These are phyloP conservation scores for Leptographium procerum DNA, from an alignment of 2,329 filamentous ascomycete species.

Conservation along the genomic window DNA sequence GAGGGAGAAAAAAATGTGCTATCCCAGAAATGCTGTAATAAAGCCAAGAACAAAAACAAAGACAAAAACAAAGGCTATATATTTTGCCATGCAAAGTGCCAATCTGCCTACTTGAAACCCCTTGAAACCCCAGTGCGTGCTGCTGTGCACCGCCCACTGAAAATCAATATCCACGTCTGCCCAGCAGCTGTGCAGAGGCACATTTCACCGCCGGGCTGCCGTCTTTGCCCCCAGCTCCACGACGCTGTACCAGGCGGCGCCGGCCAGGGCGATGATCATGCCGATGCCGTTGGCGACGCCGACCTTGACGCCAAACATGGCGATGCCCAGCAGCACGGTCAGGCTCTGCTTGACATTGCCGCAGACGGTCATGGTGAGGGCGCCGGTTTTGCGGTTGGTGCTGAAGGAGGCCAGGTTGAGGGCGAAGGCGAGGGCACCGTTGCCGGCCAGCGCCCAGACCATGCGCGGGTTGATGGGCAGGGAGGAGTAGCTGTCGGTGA, in stretches of 20 bases:
- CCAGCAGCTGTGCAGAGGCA: neutral
- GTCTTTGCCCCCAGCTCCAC: conserved; percentile 30
- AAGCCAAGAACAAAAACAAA: neutral
- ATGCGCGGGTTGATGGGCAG: conserved; percentile 21
- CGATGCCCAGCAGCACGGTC: conserved; percentile 42
- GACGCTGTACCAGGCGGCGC: conserved; percentile 46
- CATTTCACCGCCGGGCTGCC: neutral
- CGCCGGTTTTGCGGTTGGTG: conserved; percentile 46
- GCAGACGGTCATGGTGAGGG: conserved; percentile 48
- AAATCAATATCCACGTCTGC: neutral
- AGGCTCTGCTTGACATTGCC: conserved; percentile 48
- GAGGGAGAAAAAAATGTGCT: neutral
- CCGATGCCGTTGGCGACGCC: conserved; percentile 43
- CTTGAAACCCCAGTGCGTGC: too few species aligned
- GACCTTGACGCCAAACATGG: conserved; percentile 39
- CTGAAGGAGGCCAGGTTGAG: conserved; percentile 47
- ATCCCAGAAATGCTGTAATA: neutral
- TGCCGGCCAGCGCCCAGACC: conserved; percentile 31
- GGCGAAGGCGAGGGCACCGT: conserved; percentile 42
- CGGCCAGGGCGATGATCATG: conserved; percentile 41
- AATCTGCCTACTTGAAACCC: neutral
- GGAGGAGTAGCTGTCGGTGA: conserved; percentile 24
- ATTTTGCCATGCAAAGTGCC: neutral
- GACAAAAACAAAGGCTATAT: neutral
- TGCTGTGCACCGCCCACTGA: neutral